Percentiles rank a stretch among this genome's conserved stretches.
Conservation (phyloP, 768 basidiomycete genomes). For the Dentipellis sp. region DNA sequence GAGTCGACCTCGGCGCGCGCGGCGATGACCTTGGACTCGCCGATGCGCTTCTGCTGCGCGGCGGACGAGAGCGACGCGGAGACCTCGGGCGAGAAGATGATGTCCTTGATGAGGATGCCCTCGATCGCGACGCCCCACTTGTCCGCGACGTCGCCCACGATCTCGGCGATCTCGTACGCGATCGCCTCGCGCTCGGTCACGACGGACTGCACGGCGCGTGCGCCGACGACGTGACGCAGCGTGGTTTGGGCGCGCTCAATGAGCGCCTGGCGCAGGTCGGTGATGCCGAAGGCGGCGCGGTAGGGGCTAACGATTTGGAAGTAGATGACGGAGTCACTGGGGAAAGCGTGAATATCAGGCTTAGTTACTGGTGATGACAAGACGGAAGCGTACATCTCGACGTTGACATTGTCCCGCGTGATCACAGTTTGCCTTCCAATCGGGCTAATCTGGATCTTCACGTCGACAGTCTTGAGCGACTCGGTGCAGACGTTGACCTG, state of each 20-base stretch:
- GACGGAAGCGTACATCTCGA: slow-evolving; percentile 61
- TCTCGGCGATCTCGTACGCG: slow-evolving; percentile 93
- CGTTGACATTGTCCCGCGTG: slow-evolving; percentile 93
- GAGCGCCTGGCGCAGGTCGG: slow-evolving; percentile 78
- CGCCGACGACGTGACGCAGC: slow-evolving; percentile 93
- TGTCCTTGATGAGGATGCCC: slow-evolving; percentile 91
- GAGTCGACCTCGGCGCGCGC: slow-evolving; percentile 94
- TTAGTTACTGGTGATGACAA: not conserved
- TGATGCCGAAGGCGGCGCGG: slow-evolving; percentile 90
- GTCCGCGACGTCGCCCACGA: slow-evolving; percentile 85
- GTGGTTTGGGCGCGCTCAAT: slow-evolving; percentile 89
- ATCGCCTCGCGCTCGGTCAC: slow-evolving; percentile 97
- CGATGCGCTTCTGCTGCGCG: slow-evolving; percentile 94
- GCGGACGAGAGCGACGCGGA: slow-evolving; percentile 88
- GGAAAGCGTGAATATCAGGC: slow-evolving; percentile 26
- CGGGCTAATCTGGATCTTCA: slow-evolving; percentile 90
- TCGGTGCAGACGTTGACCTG: slow-evolving; percentile 95
- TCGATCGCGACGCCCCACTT: slow-evolving; percentile 98
- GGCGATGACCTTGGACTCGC: slow-evolving; percentile 94
- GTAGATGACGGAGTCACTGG: slow-evolving; percentile 86
- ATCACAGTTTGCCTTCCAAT: slow-evolving; percentile 87
- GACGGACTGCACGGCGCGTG: slow-evolving; percentile 88
- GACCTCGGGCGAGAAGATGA: slow-evolving; percentile 87
- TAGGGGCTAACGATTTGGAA: slow-evolving; percentile 88
- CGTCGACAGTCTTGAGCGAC: slow-evolving; percentile 76